Evolutionary conservation across 106 monocot genomes (phyloP), one percentile per base, ranked within the genome.

Genomic region (Phalaenopsis equestris): DNA sequence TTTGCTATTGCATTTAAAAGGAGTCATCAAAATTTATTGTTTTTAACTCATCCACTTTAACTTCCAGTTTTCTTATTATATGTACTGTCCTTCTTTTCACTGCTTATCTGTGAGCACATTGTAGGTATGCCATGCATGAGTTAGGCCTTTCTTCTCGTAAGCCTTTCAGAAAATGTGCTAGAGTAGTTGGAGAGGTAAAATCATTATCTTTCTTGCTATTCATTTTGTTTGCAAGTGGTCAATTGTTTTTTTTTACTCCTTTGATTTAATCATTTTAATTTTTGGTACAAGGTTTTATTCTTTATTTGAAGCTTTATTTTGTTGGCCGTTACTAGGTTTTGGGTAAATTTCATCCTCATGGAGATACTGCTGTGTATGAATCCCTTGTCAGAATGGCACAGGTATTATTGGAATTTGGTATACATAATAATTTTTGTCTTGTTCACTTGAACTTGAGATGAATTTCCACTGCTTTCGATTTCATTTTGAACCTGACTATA

Each of bases 281-380:
- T 70, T 38, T 38, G 14, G 70, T 43, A n/a, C 1, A 42, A 74
- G 3, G 12, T 42, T 19, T 41, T 42, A 7, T 56, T 21, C 7
- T 70, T 70, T 12, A 37, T 14, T 38, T 38, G 30, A 38, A 38
- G 38, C 12, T 38, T 38, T 64, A 1, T 18, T 70, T 70, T 37
- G 38, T 70, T 70, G 11, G 14, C 14, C 10, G 36, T 39, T 79
- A 82, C 80, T 83, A 99, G 99, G 99, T 99, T 82, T 87, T 99
- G 77, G 99, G 99, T 87, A 99, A 99, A 78, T 99, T 88, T 80
- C 99, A 99, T 87, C 99, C 99, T 8, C 99, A 99, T 86, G 95
- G 99, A 21, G 99, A 99, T 86, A 86, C 85, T 18, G 99, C 99
- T 72, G 94, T 99, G 46, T 99, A 99, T 83, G 99, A 99, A 17